phyloP scores from a whole-genome alignment of 108 stramenopile species.

The Nitzschia putrida region DNA sequence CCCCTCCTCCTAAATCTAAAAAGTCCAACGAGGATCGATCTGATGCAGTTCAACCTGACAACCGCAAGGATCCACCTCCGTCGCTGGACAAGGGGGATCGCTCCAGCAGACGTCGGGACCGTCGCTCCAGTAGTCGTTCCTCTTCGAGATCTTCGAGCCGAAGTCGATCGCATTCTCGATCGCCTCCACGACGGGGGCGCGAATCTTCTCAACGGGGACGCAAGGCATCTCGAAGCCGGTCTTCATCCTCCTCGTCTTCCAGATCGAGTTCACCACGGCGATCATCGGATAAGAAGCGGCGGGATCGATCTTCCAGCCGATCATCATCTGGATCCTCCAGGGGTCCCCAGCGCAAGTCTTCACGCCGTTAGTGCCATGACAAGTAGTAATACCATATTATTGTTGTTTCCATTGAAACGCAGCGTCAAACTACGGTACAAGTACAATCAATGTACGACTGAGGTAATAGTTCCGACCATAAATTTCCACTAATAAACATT shows the following conservation, averaged over 20 bases:
- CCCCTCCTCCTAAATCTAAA: neutral
- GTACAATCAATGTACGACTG: no score
- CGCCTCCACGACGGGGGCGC: neutral
- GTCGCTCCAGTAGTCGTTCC: conserved; percentile 7
- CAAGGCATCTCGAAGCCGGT: conserved; percentile 16
- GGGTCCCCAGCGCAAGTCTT: no score
- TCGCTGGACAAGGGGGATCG: no score
- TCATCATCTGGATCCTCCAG: conserved; percentile 1
- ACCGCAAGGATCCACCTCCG: no score
- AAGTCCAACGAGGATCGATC: neutral
- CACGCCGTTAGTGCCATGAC: no score
- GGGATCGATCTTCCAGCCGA: conserved; percentile 3
- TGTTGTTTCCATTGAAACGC: no score
- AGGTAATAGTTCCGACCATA: neutral
- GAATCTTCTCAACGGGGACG: neutral
- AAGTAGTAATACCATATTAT: no score
- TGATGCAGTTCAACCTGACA: no score
- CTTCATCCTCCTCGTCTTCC: conserved; percentile 29
- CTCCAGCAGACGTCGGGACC: no score
- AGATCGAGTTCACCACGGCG: conserved; percentile 2
- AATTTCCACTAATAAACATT: neutral
- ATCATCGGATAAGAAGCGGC: conserved; percentile 3
- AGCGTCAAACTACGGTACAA: no score
- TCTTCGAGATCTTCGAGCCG: conserved; percentile 7
- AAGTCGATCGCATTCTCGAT: conserved; percentile 17